phyloP scores from a whole-genome alignment of 345 rosid genomes.

The Eucalyptus paniculata region DNA sequence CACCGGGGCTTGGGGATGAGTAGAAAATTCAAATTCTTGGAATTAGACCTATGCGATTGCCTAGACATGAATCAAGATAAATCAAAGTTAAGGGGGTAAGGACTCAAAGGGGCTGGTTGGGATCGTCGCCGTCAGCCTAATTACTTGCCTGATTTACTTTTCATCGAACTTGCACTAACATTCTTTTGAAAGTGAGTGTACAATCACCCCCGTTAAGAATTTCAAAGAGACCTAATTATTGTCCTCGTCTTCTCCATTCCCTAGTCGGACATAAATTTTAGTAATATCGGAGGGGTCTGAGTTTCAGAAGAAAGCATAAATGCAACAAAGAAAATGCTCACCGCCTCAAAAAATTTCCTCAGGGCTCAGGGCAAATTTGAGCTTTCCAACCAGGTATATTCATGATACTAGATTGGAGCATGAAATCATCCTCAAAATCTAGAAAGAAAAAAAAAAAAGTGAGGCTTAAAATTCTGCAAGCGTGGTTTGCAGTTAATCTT shows the following conservation, averaged over 20 bases:
- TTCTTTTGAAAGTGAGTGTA: neutral
- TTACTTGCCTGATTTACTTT: neutral
- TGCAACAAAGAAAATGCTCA: neutral
- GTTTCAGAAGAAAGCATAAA: neutral
- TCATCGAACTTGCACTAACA: neutral
- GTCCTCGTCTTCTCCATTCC: neutral
- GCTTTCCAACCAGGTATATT: neutral
- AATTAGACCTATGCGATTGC: neutral
- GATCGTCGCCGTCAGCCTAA: neutral
- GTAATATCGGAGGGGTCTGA: neutral
- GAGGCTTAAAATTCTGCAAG: neutral
- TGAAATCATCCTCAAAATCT: neutral
- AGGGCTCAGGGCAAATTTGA: neutral
- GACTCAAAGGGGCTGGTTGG: neutral
- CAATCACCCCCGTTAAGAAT: neutral
- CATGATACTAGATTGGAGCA: neutral
- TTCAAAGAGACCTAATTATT: neutral
- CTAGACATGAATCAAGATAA: neutral
- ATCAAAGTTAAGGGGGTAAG: neutral
- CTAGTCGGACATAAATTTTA: neutral
- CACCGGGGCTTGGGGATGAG: neutral
- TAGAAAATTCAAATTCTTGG: neutral
- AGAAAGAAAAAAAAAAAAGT: neutral
- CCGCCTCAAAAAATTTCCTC: neutral
- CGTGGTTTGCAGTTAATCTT: neutral